Evolutionary conservation across 1,139 yeast genomes (phyloP), one percentile per base, ranked within the genome.

Genomic region (Sugiyamaella sp.): DNA sequence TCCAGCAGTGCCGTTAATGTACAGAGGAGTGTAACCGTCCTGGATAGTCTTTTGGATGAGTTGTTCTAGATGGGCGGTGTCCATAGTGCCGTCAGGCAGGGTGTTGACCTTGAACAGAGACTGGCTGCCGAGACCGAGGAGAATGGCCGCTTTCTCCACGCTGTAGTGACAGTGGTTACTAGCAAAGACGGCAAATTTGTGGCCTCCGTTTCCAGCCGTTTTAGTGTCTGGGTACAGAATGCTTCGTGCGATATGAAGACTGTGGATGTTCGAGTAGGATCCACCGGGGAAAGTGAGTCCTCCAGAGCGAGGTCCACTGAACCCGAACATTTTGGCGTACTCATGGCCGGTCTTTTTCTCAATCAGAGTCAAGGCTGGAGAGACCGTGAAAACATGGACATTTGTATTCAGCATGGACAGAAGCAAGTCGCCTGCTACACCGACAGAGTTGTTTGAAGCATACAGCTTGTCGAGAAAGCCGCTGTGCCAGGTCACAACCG

Each of bases 231-330:
- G 96, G 63, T 66, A 86, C 57, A 79, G 69, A 42, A 78, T 73
- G 42, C 87, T 75, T 61, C 95, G 74, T 0, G 96, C 96, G 68
- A 86, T 83, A 60, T 87, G 93, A 71, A 89, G 69, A 54, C 89
- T 82, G 1, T 95, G 87, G 51, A 86, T 80, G 68, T 89, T 89
- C 16, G 95, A 86, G 83, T 91, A 88, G 3, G 93, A 85, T 0
- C 96, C 96, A 12, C 96, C 96, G 29, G 91, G 81, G 68, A 88
- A 86, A 0, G 96, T 89, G 62, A 89, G 74, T 0, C 96, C 96
- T 21, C 96, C 96, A 46, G 91, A 80, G 32, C 76, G 74, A 4
- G 72, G 71, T 4, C 76, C 78, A 16, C 68, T 66, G 62, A 78
- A 86, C 0, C 86, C 86, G 71, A 85, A 88, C 62, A 85, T 61